Percentiles rank a stretch among this genome's conserved stretches.
phyloP scores from a whole-genome alignment of 768 basidiomycete genomes.

The Kwoniella bestiolae region DNA sequence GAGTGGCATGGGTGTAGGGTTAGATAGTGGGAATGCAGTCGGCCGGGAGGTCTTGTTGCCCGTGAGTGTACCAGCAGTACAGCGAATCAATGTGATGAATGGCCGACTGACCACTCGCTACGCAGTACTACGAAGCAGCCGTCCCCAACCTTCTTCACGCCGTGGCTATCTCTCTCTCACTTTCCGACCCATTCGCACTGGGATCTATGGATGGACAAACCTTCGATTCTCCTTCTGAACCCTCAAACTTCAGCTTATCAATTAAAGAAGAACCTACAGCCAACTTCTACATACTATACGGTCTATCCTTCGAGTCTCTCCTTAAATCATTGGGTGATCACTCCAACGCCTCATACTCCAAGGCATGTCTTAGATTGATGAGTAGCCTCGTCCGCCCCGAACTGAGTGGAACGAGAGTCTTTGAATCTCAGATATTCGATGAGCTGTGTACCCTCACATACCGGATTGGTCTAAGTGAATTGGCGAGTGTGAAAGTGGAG shows the following conservation, averaged over 20 bases:
- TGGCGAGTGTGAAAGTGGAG: constrained; percentile 70
- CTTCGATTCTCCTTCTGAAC: constrained; percentile 30
- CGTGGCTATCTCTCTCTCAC: constrained; percentile 76
- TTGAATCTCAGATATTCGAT: constrained; percentile 81
- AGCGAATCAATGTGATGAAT: neutral
- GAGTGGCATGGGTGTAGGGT: constrained; percentile 60
- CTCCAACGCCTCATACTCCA: constrained; percentile 33
- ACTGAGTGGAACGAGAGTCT: constrained; percentile 77
- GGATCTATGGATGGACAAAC: constrained; percentile 74
- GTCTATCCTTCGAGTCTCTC: constrained; percentile 89
- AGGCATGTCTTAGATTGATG: constrained; percentile 74
- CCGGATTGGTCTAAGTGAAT: constrained; percentile 85
- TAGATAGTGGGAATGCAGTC: constrained; percentile 81
- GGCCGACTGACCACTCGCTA: neutral
- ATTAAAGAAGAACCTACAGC: constrained; percentile 50
- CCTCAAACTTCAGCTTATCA: constrained; percentile 7
- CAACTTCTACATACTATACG: constrained; percentile 88
- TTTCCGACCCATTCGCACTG: constrained; percentile 68
- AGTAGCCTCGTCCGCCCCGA: constrained; percentile 78
- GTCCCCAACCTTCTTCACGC: constrained; percentile 86
- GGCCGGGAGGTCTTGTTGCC: constrained; percentile 90
- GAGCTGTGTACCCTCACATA: constrained; percentile 88
- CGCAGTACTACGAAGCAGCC: constrained; percentile 81
- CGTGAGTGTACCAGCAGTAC: constrained; percentile 62
- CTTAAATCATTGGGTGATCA: constrained; percentile 52